Evolutionary conservation across 768 basidiomycete species (phyloP).

Genomic region (Galerina marginata): DNA sequence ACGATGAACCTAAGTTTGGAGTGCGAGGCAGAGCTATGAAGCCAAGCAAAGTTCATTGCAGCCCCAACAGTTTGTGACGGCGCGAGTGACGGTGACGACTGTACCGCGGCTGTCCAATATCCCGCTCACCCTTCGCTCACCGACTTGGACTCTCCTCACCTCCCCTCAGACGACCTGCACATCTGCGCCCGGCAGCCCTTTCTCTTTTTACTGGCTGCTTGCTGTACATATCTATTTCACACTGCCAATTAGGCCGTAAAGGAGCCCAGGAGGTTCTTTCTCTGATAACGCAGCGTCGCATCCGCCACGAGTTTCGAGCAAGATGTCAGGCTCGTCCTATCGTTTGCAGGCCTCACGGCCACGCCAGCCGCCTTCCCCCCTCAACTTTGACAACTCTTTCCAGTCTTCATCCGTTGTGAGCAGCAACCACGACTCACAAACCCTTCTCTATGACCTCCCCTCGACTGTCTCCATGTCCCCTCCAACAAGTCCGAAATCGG

Average conservation of each 20-base stretch:
- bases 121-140: slow-evolving; percentile 20
- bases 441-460: slow-evolving; percentile 80
- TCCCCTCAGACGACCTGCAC: slow-evolving; percentile 6
- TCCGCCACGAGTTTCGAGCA: slow-evolving; percentile 28
- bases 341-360: slow-evolving; percentile 68
- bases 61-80: slow-evolving; percentile 15
- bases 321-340: slow-evolving; percentile 68
- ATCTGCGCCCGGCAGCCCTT: slow-evolving; percentile 14
- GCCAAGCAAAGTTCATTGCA: slow-evolving; percentile 2
- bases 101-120: slow-evolving; percentile 20
- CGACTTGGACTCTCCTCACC: slow-evolving; percentile 5
- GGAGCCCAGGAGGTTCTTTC: slow-evolving; percentile 29
- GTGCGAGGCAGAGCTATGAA: slow-evolving; percentile 2
- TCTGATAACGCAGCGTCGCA: slow-evolving; percentile 18
- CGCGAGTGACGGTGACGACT: slow-evolving; percentile 26
- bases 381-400: slow-evolving; percentile 57
- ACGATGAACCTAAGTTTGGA: background rate
- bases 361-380: slow-evolving; percentile 64
- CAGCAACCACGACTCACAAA: slow-evolving; percentile 53
- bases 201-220: slow-evolving; percentile 15
- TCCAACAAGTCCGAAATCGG: slow-evolving; percentile 57
- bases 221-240: slow-evolving; percentile 22
- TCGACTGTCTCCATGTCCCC: slow-evolving; percentile 62
- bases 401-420: slow-evolving; percentile 47
- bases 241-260: slow-evolving; percentile 9